Conservation (phyloP, 1,284 basidiomycete species). For the Austropuccinia psidii region DNA sequence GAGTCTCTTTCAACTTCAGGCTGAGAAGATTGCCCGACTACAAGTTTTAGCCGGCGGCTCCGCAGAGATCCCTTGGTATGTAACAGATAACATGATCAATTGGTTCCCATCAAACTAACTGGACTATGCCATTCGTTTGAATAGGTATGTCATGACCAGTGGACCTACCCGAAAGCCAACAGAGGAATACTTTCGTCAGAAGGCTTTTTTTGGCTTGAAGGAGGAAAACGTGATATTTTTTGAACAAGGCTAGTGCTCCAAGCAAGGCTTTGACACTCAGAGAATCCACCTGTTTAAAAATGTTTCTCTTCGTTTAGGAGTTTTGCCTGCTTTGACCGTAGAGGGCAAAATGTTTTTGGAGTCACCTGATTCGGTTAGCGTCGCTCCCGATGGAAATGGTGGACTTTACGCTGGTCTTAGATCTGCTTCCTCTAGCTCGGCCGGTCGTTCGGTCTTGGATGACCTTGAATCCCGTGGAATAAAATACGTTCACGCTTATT, state of each 20-base stretch:
- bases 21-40: constrained; percentile 79
- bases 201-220: constrained; percentile 76
- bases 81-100: neutral
- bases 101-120: neutral
- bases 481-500: constrained; percentile 86
- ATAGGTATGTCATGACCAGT: constrained; percentile 98
- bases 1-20: constrained; percentile 92
- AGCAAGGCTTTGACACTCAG: no score
- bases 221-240: constrained; percentile 81
- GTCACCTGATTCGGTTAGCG: constrained; percentile 65
- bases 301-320: constrained; percentile 56
- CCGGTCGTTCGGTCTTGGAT: constrained; percentile 66
- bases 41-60: constrained; percentile 59
- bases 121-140: neutral
- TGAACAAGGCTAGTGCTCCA: constrained; percentile 77
- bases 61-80: constrained; percentile 19
- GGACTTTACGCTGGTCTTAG: constrained; percentile 91
- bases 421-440: constrained; percentile 59
- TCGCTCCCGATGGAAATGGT: constrained; percentile 96
- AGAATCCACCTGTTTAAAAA: no score
- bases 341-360: constrained; percentile 92
- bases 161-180: constrained; percentile 86
- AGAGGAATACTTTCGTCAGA: constrained; percentile 70
- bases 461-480: constrained; percentile 72
- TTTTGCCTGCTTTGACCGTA: constrained; percentile 85